Evolutionary conservation across 1,139 yeast genomes (phyloP).

Genomic region (Debaryomyces udenii): DNA sequence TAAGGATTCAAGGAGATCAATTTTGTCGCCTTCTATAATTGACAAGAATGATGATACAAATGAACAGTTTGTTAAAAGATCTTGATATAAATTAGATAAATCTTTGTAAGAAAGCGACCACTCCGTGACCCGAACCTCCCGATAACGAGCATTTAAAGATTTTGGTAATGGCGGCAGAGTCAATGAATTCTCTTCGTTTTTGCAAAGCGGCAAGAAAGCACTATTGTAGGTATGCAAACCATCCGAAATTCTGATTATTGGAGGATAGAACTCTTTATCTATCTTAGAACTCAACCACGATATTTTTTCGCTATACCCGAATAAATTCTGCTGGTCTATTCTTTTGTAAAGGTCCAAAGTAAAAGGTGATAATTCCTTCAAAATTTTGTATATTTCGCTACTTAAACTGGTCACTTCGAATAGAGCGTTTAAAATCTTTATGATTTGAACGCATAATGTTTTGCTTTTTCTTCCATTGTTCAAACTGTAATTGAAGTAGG

Average conservation of each 20-base stretch:
- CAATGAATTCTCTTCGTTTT: background rate
- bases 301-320: slow-evolving; percentile 28
- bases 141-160: slow-evolving; percentile 19
- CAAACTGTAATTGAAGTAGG: slow-evolving; percentile 21
- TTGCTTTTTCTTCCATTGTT: slow-evolving; percentile 22
- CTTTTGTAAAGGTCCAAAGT: slow-evolving; percentile 27
- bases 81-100: slow-evolving; percentile 48
- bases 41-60: slow-evolving; percentile 69
- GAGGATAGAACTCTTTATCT: slow-evolving; percentile 35
- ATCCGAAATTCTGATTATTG: slow-evolving; percentile 28
- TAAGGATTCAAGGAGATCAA: slow-evolving; percentile 17
- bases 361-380: slow-evolving; percentile 23
- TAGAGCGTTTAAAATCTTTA: slow-evolving; percentile 28
- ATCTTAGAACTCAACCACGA: slow-evolving; percentile 51
- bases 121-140: slow-evolving; percentile 17
- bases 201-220: background rate
- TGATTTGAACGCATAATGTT: slow-evolving; percentile 25
- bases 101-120: slow-evolving; percentile 23
- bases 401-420: slow-evolving; percentile 16
- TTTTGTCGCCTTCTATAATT: slow-evolving; percentile 26
- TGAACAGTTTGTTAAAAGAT: slow-evolving; percentile 71
- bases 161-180: slow-evolving; percentile 21
- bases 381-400: slow-evolving; percentile 4
- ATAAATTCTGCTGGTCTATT: slow-evolving; percentile 9
- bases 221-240: slow-evolving; percentile 17